Conservation (phyloP, 2,329 filamentous ascomycete species). For the Scedosporium dehoogii region DNA sequence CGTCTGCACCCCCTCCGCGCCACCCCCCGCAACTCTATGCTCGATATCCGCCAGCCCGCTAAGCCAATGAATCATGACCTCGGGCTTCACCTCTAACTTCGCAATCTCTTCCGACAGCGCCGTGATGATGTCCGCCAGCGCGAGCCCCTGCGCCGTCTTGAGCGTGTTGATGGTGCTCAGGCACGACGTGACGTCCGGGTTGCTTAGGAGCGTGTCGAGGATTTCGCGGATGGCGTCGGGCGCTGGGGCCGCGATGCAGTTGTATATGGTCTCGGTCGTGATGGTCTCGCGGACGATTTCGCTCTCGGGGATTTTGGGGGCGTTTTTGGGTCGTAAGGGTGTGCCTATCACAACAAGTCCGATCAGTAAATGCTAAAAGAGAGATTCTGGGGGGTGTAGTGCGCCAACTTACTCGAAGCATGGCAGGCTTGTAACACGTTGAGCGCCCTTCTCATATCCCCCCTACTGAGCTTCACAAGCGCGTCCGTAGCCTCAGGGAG, state of each 20-base stretch:
- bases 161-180: slow-evolving; percentile 79
- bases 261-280: slow-evolving; percentile 92
- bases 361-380: not conserved
- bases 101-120: slow-evolving; percentile 73
- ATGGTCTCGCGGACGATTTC: slow-evolving; percentile 64
- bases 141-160: slow-evolving; percentile 76
- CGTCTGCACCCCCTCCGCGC: slow-evolving; percentile 80
- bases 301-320: slow-evolving; percentile 48
- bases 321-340: slow-evolving; percentile 52
- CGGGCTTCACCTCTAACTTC: slow-evolving; percentile 72
- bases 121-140: slow-evolving; percentile 87
- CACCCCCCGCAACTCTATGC: slow-evolving; percentile 79
- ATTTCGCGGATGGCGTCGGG: slow-evolving; percentile 82
- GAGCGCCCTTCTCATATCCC: slow-evolving; percentile 88
- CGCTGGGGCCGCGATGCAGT: slow-evolving; percentile 91
- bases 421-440: slow-evolving; percentile 97
- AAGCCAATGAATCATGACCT: slow-evolving; percentile 86
- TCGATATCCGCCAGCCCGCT: slow-evolving; percentile 88
- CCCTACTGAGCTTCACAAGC: slow-evolving; percentile 78
- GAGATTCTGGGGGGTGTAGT: not conserved
- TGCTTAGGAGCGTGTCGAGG: slow-evolving; percentile 70
- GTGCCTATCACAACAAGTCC: slow-evolving; percentile 38
- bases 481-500: slow-evolving; percentile 70
- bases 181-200: slow-evolving; percentile 80
- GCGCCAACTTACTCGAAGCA: slow-evolving; percentile 64